Conservation (phyloP, 805 yeast species). For the Lipomyces starkeyi region DNA sequence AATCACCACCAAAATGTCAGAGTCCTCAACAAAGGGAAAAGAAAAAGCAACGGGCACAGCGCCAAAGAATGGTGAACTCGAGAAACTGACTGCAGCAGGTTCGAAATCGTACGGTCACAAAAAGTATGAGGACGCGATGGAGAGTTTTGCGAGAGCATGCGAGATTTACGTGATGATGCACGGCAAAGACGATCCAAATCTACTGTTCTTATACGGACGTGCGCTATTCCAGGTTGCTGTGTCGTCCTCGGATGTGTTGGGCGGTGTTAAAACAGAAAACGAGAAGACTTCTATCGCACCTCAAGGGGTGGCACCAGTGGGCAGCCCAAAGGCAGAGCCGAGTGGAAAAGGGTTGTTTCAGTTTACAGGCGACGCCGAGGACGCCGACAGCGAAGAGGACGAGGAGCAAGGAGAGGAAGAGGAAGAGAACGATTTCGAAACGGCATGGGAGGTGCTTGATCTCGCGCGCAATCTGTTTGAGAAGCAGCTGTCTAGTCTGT, state of each 20-base stretch:
- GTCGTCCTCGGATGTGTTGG: conserved; percentile 74
- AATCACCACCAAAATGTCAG: background rate
- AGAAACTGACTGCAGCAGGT: conserved; percentile 62
- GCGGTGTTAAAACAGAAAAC: conserved; percentile 50
- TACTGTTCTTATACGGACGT: conserved; percentile 77
- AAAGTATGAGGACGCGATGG: conserved; percentile 71
- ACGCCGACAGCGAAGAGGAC: conserved; percentile 40
- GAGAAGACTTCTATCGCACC: conserved; percentile 34
- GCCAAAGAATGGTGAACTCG: conserved; percentile 48
- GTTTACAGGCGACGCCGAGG: conserved; percentile 41
- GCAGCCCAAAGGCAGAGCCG: conserved; percentile 43
- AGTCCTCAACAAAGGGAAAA: conserved; percentile 8
- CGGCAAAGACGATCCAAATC: conserved; percentile 73
- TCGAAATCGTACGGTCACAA: conserved; percentile 67
- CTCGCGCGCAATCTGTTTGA: conserved; percentile 72
- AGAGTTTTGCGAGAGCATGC: conserved; percentile 76
- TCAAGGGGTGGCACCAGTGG: conserved; percentile 38
- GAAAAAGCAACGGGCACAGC: conserved; percentile 4
- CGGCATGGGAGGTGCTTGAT: conserved; percentile 86
- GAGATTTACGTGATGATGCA: conserved; percentile 56
- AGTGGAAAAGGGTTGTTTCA: conserved; percentile 32
- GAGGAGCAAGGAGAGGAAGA: conserved; percentile 48
- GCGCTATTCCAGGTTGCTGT: conserved; percentile 81
- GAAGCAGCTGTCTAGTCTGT: conserved; percentile 47
- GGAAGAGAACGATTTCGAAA: conserved; percentile 69